Conservation (phyloP, 2,329 filamentous ascomycete species). For the Aspergillus aculeatus region DNA sequence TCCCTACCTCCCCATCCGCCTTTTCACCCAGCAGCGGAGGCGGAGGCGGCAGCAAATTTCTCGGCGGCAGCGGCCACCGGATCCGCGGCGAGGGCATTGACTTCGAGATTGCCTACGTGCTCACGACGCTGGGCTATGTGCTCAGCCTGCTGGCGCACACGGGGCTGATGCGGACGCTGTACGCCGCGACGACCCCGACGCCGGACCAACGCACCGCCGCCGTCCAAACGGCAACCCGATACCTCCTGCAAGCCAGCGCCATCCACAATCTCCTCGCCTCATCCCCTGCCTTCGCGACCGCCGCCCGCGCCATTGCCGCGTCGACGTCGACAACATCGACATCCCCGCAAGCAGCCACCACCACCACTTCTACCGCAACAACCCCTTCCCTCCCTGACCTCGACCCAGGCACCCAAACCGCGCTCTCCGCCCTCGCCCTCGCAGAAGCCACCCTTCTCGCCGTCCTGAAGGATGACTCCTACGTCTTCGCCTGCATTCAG, state of each 20-base stretch:
- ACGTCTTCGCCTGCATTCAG: conserved; percentile 77
- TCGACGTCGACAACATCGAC: conserved; percentile 49
- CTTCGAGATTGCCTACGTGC: conserved; percentile 76
- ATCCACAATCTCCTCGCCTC: conserved; percentile 71
- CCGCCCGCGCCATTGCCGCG: conserved; percentile 37
- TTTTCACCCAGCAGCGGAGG: background rate
- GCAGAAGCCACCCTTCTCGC: conserved; percentile 88
- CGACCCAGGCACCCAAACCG: conserved; percentile 42
- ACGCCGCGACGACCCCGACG: conserved; percentile 63
- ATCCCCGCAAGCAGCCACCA: conserved; percentile 27
- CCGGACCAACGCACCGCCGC: conserved; percentile 67
- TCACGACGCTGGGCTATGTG: conserved; percentile 74
- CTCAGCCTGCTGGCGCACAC: conserved; percentile 71
- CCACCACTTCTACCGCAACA: conserved; percentile 20
- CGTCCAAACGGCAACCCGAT: conserved; percentile 71
- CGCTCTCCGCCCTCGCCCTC: conserved; percentile 60
- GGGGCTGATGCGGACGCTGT: conserved; percentile 67
- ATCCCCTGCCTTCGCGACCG: conserved; percentile 48
- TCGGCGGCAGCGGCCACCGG: conserved; percentile 36
- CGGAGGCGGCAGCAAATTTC: background rate
- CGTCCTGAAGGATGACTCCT: conserved; percentile 91
- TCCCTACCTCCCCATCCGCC: conserved; percentile 50
- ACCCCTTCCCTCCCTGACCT: conserved; percentile 45
- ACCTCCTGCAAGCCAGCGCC: conserved; percentile 74
- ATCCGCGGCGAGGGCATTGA: conserved; percentile 71